phyloP scores from a whole-genome alignment of 768 basidiomycete genomes.

The Calocera viscosa region DNA sequence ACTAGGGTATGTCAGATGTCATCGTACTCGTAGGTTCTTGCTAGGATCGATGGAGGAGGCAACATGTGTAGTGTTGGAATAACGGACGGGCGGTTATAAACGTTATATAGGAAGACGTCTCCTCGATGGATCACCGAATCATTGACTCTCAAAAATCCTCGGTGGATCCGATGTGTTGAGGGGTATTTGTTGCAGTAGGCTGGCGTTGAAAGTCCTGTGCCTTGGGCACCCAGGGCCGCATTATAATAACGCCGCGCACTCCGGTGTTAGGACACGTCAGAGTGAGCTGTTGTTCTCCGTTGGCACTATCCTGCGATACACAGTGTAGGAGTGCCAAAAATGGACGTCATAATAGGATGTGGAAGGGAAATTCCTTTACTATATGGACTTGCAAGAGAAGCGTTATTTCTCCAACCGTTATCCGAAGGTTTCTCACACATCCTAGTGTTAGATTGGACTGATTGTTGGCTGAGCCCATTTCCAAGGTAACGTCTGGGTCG shows the following conservation, averaged over 20 bases:
- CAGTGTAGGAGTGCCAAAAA: not conserved
- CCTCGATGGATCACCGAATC: not conserved
- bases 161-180: not conserved
- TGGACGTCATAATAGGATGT: not conserved
- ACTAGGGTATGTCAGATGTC: not conserved
- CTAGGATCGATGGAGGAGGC: not conserved
- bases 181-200: not conserved
- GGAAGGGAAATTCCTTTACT: not conserved
- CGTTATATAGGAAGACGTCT: not conserved
- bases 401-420: not conserved
- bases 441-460: not conserved
- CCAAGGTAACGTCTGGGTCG: not conserved
- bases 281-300: not conserved
- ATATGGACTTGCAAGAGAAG: not conserved
- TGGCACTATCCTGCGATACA: not conserved
- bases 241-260: not conserved
- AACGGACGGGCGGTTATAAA: not conserved
- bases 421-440: not conserved
- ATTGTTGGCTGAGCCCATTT: not conserved
- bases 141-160: not conserved
- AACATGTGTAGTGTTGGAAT: not conserved
- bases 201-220: not conserved
- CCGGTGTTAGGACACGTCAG: not conserved
- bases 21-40: not conserved
- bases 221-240: not conserved